Evolutionary conservation across 176 grass and related monocot genomes (phyloP).

Genomic region (Typha latifolia): DNA sequence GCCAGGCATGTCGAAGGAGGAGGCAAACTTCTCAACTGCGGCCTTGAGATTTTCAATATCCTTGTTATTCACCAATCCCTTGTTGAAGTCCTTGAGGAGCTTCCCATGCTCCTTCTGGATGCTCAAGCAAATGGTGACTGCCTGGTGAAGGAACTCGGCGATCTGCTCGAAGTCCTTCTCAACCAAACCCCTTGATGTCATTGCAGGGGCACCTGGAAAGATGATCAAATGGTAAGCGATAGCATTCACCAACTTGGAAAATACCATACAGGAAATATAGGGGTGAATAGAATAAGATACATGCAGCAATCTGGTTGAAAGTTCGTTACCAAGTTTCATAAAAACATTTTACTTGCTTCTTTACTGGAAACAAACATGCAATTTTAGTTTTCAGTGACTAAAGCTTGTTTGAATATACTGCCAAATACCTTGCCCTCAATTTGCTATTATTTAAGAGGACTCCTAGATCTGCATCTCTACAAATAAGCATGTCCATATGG

Average conservation of each 20-base stretch:
- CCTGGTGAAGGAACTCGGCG: conserved; percentile 88
- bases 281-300: neutral
- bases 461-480: too few relatives aligned
- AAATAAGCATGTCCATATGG: too few relatives aligned
- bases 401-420: too few relatives aligned
- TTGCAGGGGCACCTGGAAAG: conserved; percentile 64
- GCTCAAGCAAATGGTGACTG: conserved; percentile 74
- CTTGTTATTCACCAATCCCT: conserved; percentile 72
- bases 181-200: conserved; percentile 78
- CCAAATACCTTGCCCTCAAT: too few relatives aligned
- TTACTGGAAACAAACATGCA: too few relatives aligned
- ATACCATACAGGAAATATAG: neutral
- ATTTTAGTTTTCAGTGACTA: too few relatives aligned
- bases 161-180: conserved; percentile 98
- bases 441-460: too few relatives aligned
- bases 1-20: conserved; percentile 91
- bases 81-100: conserved; percentile 85
- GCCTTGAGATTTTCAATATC: conserved; percentile 60
- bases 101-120: conserved; percentile 89
- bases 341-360: too few relatives aligned
- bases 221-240: neutral
- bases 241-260: neutral
- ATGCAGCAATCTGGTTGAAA: too few relatives aligned
- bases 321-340: too few relatives aligned
- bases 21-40: conserved; percentile 68